phyloP scores from a whole-genome alignment of 495 filamentous ascomycete species.

The Aspergillus panamensis region DNA sequence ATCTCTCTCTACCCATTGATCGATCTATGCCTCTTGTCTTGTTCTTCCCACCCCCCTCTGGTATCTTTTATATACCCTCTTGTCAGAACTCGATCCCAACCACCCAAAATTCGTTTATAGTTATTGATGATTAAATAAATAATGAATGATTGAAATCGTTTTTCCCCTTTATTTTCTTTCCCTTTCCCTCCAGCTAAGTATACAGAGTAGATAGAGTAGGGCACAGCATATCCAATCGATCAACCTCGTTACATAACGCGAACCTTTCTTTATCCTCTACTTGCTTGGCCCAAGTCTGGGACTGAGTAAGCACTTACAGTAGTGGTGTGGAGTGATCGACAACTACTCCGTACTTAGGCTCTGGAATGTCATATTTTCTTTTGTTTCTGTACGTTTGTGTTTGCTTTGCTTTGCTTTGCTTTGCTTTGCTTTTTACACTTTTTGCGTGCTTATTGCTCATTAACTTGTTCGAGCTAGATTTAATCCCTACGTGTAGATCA shows the following conservation, averaged over 20 bases:
- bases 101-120: background rate
- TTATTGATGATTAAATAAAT: background rate
- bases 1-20: background rate
- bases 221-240: too few relatives aligned
- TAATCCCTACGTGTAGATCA: background rate
- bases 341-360: too few relatives aligned
- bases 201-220: too few relatives aligned
- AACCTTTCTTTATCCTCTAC: too few relatives aligned
- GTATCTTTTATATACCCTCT: background rate
- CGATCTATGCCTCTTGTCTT: background rate
- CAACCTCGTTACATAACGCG: too few relatives aligned
- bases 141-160: background rate
- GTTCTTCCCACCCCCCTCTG: background rate
- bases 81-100: background rate
- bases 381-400: background rate
- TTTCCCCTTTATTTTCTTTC: too few relatives aligned
- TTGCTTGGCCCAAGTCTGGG: too few relatives aligned
- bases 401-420: background rate
- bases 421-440: constrained; percentile 1
- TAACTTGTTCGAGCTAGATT: background rate
- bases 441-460: background rate
- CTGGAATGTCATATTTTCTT: background rate
- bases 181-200: too few relatives aligned
- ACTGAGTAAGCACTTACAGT: too few relatives aligned
- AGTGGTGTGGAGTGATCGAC: too few relatives aligned